Conservation (phyloP, 352 stramenopile species). For the Phytophthora macrochlamydospora region DNA sequence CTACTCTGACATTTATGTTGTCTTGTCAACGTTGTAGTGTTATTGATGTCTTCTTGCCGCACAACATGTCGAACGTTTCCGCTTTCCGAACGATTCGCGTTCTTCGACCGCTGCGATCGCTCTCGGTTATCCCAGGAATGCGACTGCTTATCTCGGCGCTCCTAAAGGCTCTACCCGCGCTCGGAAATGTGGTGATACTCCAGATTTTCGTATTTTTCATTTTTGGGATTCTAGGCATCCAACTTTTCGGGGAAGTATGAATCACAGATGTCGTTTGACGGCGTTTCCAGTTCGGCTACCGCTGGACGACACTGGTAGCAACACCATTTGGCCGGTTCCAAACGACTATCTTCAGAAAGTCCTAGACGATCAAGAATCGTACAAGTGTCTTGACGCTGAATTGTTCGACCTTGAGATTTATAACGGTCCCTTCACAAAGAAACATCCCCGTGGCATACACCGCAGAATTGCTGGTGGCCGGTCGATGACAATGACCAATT, state of each 20-base stretch:
- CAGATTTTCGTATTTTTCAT: constrained; percentile 87
- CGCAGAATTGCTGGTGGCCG: constrained; percentile 78
- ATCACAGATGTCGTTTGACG: constrained; percentile 72
- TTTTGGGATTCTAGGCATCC: constrained; percentile 84
- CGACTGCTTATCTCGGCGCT: constrained; percentile 80
- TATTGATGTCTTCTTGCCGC: constrained; percentile 52
- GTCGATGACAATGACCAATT: constrained; percentile 81
- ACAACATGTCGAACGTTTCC: constrained; percentile 46
- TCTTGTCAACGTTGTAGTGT: constrained; percentile 7
- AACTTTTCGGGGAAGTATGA: constrained; percentile 81
- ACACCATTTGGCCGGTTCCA: constrained; percentile 57
- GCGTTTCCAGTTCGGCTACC: constrained; percentile 60
- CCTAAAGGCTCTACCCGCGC: constrained; percentile 77
- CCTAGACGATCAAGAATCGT: constrained; percentile 36
- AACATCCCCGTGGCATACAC: constrained; percentile 33
- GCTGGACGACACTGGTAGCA: constrained; percentile 21
- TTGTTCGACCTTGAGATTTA: constrained; percentile 5
- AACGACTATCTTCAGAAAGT: constrained; percentile 53
- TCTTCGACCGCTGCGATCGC: constrained; percentile 55
- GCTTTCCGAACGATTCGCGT: constrained; percentile 67
- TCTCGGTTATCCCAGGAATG: constrained; percentile 53
- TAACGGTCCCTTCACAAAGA: constrained; percentile 49
- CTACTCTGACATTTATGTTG: background rate
- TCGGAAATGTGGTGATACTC: constrained; percentile 82
- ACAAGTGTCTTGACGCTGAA: constrained; percentile 39